Evolutionary conservation across 805 yeast species (phyloP), one percentile per base, ranked within the genome.

Genomic region (Teunomyces barrocoloradensis): DNA sequence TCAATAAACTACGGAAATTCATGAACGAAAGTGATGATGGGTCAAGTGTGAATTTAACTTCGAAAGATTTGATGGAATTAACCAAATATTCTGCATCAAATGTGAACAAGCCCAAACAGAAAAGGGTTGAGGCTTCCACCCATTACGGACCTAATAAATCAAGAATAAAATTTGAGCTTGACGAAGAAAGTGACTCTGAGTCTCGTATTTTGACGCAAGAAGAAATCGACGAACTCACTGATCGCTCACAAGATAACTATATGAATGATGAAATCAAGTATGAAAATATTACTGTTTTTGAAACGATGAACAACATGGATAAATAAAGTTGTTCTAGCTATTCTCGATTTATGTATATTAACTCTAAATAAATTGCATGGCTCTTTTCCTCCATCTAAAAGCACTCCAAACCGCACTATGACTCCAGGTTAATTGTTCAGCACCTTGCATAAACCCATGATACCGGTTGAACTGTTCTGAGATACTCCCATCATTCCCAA

Each of bases 361-460:
- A 20, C 5, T 21, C n/a, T 27, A 39, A 15, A n/a, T 15, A 10
- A 27, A 18, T 23, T 21, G 39, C 37, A 48, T 25, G 6, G 75
- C 76, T 53, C 65, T 77, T 27, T 58, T 53, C 64, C 94, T 81
- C 83, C 87, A 80, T 62, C 84, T 74, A 48, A 78, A 69, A 9
- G 92, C 81, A 54, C 81, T 78, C 81, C 85, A 83, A 40, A 87
- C 79, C 4, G 96, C 77, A 28, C 89, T 81, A 62, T 89, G 89
- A 51, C 95, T 85, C 98, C 98, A 92, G 4, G 97, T 91, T 55
- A 92, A 78, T 56, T 87, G 80, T 46, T 70, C 67, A 0, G 98
- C 98, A 5, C 98, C 98, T 64, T 84, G 86, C 85, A 89, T 81
- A 63, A 66, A 89, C 0, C 98, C 98, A 36, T 77, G 81, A 57